Percentiles rank a stretch among this genome's conserved stretches.
phyloP scores from a whole-genome alignment of 495 filamentous ascomycete species.

The Penicillium subrubescens region DNA sequence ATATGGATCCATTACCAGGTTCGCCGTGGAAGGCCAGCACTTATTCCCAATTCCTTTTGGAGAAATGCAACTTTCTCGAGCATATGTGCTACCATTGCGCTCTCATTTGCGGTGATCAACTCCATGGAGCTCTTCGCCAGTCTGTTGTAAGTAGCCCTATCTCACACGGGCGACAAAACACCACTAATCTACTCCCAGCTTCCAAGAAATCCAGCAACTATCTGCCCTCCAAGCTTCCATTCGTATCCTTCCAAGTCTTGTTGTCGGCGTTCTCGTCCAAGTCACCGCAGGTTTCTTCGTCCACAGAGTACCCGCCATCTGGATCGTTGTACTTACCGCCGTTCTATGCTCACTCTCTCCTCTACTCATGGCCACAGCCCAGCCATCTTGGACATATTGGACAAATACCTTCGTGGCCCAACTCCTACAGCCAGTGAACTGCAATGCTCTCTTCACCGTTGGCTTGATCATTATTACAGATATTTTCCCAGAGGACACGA shows the following conservation, averaged over 20 bases:
- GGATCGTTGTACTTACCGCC: conserved; percentile 19
- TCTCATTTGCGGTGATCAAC: conserved; percentile 54
- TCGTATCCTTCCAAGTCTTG: conserved; percentile 30
- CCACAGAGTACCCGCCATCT: conserved; percentile 21
- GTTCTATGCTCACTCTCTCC: conserved; percentile 22
- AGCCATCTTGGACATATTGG: conserved; percentile 31
- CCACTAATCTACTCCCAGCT: conserved; percentile 19
- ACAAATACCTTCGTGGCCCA: conserved; percentile 24
- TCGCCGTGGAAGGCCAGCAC: conserved; percentile 44
- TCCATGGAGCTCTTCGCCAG: conserved; percentile 44
- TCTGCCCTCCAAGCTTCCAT: conserved; percentile 42
- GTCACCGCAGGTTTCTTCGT: conserved; percentile 24
- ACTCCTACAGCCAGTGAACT: conserved; percentile 18
- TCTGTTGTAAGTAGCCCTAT: conserved; percentile 35
- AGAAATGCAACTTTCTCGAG: conserved; percentile 47
- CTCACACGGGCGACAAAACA: too few relatives aligned
- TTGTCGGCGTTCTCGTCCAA: conserved; percentile 27
- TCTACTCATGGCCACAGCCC: conserved; percentile 33
- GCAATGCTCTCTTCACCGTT: conserved; percentile 49
- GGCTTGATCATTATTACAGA: conserved; percentile 43
- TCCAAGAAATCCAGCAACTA: conserved; percentile 51
- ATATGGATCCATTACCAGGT: conserved; percentile 49
- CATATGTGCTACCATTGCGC: conserved; percentile 55
- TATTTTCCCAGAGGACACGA: conserved; percentile 8
- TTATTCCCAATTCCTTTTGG: conserved; percentile 59